Percentiles rank a stretch among this genome's conserved stretches.
Conservation (phyloP, 495 filamentous ascomycete species). For the Paragyromitra xinjiangensis region DNA sequence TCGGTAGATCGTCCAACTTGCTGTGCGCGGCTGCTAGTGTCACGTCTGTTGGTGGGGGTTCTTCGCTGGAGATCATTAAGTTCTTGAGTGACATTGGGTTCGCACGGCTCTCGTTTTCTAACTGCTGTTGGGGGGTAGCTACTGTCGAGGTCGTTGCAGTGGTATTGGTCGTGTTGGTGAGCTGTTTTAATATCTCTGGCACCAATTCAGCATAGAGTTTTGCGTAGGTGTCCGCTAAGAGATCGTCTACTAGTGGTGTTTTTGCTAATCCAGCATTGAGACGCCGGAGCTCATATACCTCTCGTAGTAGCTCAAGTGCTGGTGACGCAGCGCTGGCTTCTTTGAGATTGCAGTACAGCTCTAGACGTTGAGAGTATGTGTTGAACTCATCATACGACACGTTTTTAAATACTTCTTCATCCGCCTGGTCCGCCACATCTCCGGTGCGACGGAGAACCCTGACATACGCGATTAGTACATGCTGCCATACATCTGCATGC, state of each 20-base stretch:
- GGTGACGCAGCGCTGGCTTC: constrained; percentile 58
- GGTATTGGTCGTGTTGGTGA: constrained; percentile 4
- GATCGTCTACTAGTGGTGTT: constrained; percentile 82
- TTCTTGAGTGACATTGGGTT: constrained; percentile 57
- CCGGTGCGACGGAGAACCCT: constrained; percentile 76
- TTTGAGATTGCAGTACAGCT: constrained; percentile 60
- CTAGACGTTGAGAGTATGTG: constrained; percentile 63
- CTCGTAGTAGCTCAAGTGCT: constrained; percentile 76
- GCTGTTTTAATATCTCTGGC: constrained; percentile 45
- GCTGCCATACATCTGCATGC: constrained; percentile 85
- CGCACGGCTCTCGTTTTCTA: constrained; percentile 46
- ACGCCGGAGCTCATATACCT: constrained; percentile 88
- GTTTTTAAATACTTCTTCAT: constrained; percentile 83
- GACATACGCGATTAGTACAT: constrained; percentile 76
- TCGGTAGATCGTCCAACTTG: constrained; percentile 51
- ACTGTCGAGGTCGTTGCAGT: constrained; percentile 15
- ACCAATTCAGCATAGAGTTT: constrained; percentile 71
- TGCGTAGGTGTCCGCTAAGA: constrained; percentile 86
- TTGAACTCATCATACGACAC: constrained; percentile 83
- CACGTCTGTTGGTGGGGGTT: constrained; percentile 37
- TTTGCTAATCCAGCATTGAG: constrained; percentile 87
- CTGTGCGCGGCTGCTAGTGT: constrained; percentile 27
- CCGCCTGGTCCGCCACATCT: constrained; percentile 69
- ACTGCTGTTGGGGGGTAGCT: constrained; percentile 40
- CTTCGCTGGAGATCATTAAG: constrained; percentile 50